Conservation (phyloP, 2,329 filamentous ascomycete species). For the Aspergillus flavus region DNA sequence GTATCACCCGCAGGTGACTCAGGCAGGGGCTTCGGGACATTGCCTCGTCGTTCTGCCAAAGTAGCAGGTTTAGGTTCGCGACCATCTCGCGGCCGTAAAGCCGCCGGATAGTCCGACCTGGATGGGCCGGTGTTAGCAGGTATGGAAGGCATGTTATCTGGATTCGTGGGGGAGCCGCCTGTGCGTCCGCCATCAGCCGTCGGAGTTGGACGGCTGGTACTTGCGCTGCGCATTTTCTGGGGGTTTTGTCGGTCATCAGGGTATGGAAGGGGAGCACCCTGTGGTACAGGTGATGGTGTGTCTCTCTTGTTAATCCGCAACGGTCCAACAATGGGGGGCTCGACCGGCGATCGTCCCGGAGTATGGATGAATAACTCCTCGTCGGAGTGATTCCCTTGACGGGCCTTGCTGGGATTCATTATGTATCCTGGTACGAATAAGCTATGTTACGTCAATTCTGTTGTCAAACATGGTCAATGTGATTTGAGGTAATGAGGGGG, state of each 20-base stretch:
- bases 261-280: conserved; percentile 66
- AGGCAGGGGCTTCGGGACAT: conserved; percentile 73
- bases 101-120: conserved; percentile 42
- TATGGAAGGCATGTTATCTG: conserved; percentile 28
- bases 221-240: conserved; percentile 38
- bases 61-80: conserved; percentile 60
- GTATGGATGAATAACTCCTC: conserved; percentile 74
- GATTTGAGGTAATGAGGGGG: neutral
- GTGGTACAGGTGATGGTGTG: conserved; percentile 59
- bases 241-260: conserved; percentile 63
- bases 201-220: conserved; percentile 32
- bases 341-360: conserved; percentile 39
- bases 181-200: conserved; percentile 28
- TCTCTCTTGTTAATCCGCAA: conserved; percentile 81
- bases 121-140: conserved; percentile 31
- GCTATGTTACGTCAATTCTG: neutral
- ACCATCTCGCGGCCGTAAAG: conserved; percentile 45
- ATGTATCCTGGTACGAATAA: conserved; percentile 10
- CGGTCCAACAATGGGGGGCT: conserved; percentile 80
- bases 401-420: conserved; percentile 49
- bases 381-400: conserved; percentile 71
- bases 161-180: conserved; percentile 22
- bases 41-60: conserved; percentile 80
- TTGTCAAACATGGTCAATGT: neutral
- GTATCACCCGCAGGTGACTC: conserved; percentile 77